phyloP scores from a whole-genome alignment of 148 eudicot genomes.

The Beta vulgaris region DNA sequence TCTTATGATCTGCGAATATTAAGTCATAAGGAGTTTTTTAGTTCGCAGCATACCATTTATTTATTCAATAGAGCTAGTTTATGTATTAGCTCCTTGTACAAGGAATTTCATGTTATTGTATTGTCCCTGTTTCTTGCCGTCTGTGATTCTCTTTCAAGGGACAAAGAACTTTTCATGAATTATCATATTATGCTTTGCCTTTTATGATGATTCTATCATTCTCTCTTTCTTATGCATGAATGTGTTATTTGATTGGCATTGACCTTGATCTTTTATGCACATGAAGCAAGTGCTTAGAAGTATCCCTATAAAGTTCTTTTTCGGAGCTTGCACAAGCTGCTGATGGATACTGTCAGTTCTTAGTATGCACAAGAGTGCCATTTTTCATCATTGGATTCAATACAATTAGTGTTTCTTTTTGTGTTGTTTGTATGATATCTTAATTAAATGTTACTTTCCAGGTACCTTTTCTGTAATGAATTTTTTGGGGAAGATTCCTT shows the following conservation, averaged over 20 bases:
- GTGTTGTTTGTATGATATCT: not conserved
- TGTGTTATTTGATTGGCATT: not conserved
- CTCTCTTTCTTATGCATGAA: not conserved
- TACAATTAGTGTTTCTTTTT: no score
- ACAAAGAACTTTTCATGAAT: not conserved
- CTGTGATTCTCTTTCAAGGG: not conserved
- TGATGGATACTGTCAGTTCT: slow-evolving; percentile 97
- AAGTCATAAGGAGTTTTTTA: not conserved
- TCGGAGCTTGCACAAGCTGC: slow-evolving; percentile 95
- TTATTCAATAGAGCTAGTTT: not conserved
- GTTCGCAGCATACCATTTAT: not conserved
- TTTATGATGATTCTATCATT: not conserved
- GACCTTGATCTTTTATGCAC: slow-evolving; percentile 34
- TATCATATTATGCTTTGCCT: not conserved
- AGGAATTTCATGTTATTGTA: not conserved
- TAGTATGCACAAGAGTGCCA: slow-evolving; percentile 52
- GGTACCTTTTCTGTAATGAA: slow-evolving; percentile 95
- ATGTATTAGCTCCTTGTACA: not conserved
- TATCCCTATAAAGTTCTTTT: slow-evolving; percentile 98
- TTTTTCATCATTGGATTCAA: not conserved
- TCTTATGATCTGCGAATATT: not conserved
- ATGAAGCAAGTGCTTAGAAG: slow-evolving; percentile 94
- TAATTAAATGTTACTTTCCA: slow-evolving; percentile 30
- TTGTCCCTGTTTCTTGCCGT: not conserved
- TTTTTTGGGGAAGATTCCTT: slow-evolving; percentile 93